A percentile compares a stretch with the other conserved stretches of the same genome.
Conservation (phyloP, 345 rosid species). For the Eucalyptus urophylla region DNA sequence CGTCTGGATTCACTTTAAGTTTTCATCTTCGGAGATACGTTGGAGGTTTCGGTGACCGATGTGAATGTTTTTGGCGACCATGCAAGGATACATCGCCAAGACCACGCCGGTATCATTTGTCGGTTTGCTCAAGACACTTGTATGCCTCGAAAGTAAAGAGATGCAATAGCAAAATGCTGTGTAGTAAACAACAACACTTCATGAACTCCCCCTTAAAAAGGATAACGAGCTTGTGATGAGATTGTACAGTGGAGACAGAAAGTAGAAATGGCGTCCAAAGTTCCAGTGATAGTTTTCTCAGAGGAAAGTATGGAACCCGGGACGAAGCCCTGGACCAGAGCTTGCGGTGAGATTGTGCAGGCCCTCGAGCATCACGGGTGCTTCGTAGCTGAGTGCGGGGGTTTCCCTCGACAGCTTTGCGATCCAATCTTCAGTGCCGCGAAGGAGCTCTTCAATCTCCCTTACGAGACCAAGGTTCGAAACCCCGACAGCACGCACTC, state of each 20-base stretch:
- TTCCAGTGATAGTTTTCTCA: background rate
- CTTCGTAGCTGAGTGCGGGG: background rate
- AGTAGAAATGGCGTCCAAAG: background rate
- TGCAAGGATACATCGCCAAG: too few relatives aligned
- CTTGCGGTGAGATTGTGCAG: background rate
- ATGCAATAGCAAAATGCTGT: background rate
- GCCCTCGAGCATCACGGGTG: conserved; percentile 14
- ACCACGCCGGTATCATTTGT: too few relatives aligned
- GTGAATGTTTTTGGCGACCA: too few relatives aligned
- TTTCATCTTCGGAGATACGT: too few relatives aligned
- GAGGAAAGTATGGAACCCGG: background rate
- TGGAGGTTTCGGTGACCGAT: too few relatives aligned
- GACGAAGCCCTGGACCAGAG: background rate
- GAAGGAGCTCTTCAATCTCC: conserved; percentile 7
- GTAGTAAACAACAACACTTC: background rate
- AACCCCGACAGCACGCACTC: conserved; percentile 12
- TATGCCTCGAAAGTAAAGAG: too few relatives aligned
- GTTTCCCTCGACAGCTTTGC: background rate
- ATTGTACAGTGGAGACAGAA: too few relatives aligned
- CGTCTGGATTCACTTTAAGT: too few relatives aligned
- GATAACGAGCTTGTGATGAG: too few relatives aligned
- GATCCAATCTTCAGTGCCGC: background rate
- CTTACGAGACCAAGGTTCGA: conserved; percentile 10
- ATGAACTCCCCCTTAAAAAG: background rate
- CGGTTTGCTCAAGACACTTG: too few relatives aligned